phyloP scores from a whole-genome alignment of 768 basidiomycete genomes.

The Nidularia sp. region DNA sequence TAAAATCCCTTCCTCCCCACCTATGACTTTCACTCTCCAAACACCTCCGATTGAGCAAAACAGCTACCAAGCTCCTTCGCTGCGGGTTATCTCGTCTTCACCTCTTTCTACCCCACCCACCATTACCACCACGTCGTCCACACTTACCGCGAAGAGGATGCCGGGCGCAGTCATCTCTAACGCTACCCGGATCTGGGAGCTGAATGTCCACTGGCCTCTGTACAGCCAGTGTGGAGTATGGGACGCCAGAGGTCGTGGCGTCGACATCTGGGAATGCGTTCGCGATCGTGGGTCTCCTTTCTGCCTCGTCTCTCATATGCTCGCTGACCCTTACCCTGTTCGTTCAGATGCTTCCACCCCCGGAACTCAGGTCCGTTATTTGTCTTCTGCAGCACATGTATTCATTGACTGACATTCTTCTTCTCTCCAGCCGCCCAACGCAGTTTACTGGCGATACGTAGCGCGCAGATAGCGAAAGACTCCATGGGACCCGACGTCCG shows the following conservation, averaged over 20 bases:
- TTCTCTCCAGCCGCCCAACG: conserved; percentile 27
- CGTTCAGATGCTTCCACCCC: conserved; percentile 55
- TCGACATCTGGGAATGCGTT: conserved; percentile 76
- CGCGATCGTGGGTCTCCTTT: conserved; percentile 50
- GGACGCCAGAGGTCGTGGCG: conserved; percentile 62
- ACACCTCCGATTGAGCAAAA: neutral
- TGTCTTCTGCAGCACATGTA: neutral
- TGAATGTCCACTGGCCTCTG: conserved; percentile 59
- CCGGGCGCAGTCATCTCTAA: conserved; percentile 51
- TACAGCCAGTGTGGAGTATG: conserved; percentile 70
- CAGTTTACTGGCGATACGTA: conserved; percentile 42
- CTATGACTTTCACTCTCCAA: neutral
- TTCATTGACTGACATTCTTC: neutral
- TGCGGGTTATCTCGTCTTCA: too few relatives aligned
- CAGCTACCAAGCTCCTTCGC: too few relatives aligned
- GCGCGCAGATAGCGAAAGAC: conserved; percentile 31
- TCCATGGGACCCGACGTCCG: neutral
- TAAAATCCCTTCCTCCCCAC: neutral
- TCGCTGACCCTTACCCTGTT: conserved; percentile 4
- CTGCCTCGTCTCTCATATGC: neutral
- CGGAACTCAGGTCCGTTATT: conserved; percentile 12
- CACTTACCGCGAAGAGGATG: conserved; percentile 18
- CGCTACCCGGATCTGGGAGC: conserved; percentile 69
- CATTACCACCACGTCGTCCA: neutral
- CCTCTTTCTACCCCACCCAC: neutral